Percentiles rank a stretch among this genome's conserved stretches.
phyloP scores from a whole-genome alignment of 2,329 filamentous ascomycete species.

The Fusarium citri region DNA sequence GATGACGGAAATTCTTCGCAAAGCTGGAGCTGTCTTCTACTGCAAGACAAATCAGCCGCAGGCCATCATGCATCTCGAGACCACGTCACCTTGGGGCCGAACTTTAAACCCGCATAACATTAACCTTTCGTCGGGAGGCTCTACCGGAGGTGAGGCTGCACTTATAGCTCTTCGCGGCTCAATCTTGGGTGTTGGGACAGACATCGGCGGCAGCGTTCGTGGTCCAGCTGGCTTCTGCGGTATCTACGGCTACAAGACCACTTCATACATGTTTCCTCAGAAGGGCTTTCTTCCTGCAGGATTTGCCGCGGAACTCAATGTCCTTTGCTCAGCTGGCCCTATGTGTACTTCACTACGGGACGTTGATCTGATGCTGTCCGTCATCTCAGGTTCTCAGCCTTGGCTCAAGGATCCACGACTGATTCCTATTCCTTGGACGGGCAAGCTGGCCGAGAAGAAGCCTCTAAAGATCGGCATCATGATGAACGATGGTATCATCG shows the following conservation, averaged over 20 bases:
- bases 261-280: constrained; percentile 43
- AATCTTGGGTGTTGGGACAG: constrained; percentile 53
- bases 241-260: constrained; percentile 42
- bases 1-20: constrained; percentile 66
- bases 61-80: constrained; percentile 65
- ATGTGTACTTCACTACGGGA: constrained; percentile 50
- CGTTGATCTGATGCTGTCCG: constrained; percentile 50
- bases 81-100: constrained; percentile 68
- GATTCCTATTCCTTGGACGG: constrained; percentile 49
- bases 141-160: constrained; percentile 66
- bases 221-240: constrained; percentile 48
- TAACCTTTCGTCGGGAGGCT: constrained; percentile 69
- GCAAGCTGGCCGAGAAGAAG: background rate
- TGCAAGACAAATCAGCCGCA: constrained; percentile 72
- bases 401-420: constrained; percentile 49
- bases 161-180: constrained; percentile 54
- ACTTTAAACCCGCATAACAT: constrained; percentile 71
- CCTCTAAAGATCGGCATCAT: constrained; percentile 57
- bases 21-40: constrained; percentile 62
- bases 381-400: constrained; percentile 42
- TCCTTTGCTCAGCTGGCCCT: constrained; percentile 51
- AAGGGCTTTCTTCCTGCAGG: constrained; percentile 42
- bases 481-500: constrained; percentile 52
- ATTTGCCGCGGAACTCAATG: constrained; percentile 49
- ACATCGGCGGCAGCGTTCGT: constrained; percentile 54